Conservation (phyloP, 148 eudicot species). For the Camellia granthamiana region DNA sequence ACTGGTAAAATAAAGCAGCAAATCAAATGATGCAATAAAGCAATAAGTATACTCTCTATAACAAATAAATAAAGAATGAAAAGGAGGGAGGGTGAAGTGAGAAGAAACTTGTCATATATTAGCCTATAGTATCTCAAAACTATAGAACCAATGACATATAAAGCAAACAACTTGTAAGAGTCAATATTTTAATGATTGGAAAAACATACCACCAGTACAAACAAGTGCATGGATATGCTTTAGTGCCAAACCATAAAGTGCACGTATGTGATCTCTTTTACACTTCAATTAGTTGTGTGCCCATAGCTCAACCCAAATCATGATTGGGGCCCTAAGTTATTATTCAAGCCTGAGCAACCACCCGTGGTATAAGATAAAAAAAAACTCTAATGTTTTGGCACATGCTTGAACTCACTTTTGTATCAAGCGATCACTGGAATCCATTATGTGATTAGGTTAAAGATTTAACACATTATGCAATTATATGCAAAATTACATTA, state of each 20-base stretch:
- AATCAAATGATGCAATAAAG: neutral
- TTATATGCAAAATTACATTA: neutral
- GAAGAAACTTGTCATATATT: neutral
- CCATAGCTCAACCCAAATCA: neutral
- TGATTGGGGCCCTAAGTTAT: neutral
- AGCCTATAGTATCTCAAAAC: neutral
- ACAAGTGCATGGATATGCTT: neutral
- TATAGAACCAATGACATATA: neutral
- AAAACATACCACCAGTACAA: neutral
- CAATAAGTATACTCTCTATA: neutral
- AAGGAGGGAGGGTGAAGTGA: neutral
- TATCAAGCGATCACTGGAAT: neutral
- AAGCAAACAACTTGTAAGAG: neutral
- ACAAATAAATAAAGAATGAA: neutral
- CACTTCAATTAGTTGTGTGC: neutral
- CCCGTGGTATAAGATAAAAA: too few relatives aligned
- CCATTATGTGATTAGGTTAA: neutral
- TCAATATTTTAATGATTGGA: neutral
- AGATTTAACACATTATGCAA: neutral
- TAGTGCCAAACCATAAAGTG: neutral
- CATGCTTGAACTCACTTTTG: neutral
- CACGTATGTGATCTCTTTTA: neutral
- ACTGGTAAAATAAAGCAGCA: slow-evolving; percentile 35
- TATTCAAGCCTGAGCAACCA: neutral
- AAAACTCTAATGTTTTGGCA: neutral